These are phyloP conservation scores for Kodamaea fungicola DNA, from an alignment of 1,139 yeast genomes.

Conservation along the genomic window DNA sequence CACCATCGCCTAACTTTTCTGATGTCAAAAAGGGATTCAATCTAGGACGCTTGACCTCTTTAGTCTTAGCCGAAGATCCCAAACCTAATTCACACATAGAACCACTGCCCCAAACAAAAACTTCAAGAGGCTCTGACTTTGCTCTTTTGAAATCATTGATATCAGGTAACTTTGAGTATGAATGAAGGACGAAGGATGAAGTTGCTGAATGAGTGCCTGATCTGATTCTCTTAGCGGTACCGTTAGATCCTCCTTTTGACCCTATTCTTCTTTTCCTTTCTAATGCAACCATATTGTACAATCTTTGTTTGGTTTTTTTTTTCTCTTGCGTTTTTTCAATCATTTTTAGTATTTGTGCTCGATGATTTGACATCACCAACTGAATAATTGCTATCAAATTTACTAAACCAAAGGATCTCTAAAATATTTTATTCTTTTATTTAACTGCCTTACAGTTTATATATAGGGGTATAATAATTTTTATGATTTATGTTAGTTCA, in stretches of 20 bases:
- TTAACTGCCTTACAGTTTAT: background rate
- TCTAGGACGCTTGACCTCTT: conserved; percentile 94
- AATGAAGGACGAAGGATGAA: conserved; percentile 44
- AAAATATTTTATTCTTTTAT: background rate
- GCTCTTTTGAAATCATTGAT: conserved; percentile 38
- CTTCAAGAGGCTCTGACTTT: conserved; percentile 54
- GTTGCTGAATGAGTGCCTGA: conserved; percentile 23
- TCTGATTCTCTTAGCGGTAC: conserved; percentile 23
- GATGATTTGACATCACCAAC: too few relatives aligned
- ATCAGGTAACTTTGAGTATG: conserved; percentile 46
- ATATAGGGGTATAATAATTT: conserved; percentile 1
- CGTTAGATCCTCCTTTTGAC: conserved; percentile 13
- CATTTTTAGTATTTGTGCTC: too few relatives aligned
- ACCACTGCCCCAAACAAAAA: conserved; percentile 95
- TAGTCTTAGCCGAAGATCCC: conserved; percentile 83
- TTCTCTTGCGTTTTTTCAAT: background rate
- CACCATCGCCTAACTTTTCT: conserved; percentile 48
- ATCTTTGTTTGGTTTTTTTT: conserved; percentile 1
- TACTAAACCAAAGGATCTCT: conserved; percentile 42
- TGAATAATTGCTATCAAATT: conserved; percentile 5
- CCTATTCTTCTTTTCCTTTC: conserved; percentile 35
- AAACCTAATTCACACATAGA: conserved; percentile 95
- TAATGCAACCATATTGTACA: conserved; percentile 40
- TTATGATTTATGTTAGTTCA: conserved; percentile 17
- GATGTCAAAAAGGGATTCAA: conserved; percentile 69